Evolutionary conservation across 2,329 filamentous ascomycete species (phyloP).

Genomic region (Paracoccidioides lutzii): DNA sequence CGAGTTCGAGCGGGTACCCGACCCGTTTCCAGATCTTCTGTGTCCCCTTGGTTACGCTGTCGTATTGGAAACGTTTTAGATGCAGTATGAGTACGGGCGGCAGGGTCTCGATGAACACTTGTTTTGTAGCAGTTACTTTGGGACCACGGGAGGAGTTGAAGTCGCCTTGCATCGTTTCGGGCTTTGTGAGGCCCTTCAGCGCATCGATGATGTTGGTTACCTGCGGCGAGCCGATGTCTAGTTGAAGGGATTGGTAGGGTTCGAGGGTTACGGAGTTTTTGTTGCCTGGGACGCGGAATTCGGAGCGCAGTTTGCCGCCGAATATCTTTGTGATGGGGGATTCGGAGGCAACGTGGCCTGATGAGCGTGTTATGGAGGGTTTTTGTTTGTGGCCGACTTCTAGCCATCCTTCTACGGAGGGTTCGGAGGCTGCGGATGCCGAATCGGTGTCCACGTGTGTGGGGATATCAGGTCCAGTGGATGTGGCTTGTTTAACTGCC

Average conservation of each 20-base stretch:
- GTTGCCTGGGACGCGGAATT: slow-evolving; percentile 71
- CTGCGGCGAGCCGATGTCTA: slow-evolving; percentile 80
- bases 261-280: slow-evolving; percentile 88
- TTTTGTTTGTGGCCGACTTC: slow-evolving; percentile 92
- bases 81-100: slow-evolving; percentile 89
- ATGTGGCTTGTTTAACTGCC: slow-evolving; percentile 49
- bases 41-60: slow-evolving; percentile 65
- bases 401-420: slow-evolving; percentile 60
- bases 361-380: slow-evolving; percentile 70
- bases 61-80: slow-evolving; percentile 94
- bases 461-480: slow-evolving; percentile 32
- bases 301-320: slow-evolving; percentile 78
- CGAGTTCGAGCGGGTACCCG: slow-evolving; percentile 85
- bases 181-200: slow-evolving; percentile 66
- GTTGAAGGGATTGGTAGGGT: slow-evolving; percentile 84
- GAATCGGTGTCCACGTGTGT: slow-evolving; percentile 33
- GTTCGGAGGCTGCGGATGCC: slow-evolving; percentile 21
- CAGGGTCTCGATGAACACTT: slow-evolving; percentile 83
- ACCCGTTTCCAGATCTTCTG: slow-evolving; percentile 99
- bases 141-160: slow-evolving; percentile 68
- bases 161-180: slow-evolving; percentile 74
- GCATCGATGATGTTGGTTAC: slow-evolving; percentile 88
- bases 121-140: slow-evolving; percentile 71
- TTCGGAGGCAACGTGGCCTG: slow-evolving; percentile 56
- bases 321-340: slow-evolving; percentile 93